Base-by-base conservation (phyloP, 2,329 filamentous ascomycete species). In the Fusarium torulosum region DNA sequence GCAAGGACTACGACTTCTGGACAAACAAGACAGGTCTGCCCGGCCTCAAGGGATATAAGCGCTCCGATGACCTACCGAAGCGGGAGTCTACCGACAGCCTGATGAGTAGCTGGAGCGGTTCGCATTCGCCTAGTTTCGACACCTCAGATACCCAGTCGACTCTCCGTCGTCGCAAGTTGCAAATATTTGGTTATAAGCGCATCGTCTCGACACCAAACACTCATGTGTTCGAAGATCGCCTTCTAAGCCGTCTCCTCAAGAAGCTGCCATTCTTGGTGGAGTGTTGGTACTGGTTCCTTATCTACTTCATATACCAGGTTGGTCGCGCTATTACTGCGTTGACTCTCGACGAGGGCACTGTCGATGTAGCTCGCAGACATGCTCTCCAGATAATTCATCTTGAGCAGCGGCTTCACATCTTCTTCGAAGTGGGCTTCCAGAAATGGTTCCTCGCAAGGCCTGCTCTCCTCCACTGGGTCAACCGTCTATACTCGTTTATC, bases 301-400 rank as follows among this genome's bases (percentile, higher is more conserved):
- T 93, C 50, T 93, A 93, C 79, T 93, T 90, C 90, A 88, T 91
- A 29, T 93, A 93, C 75, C 91, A 93, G 77, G 79, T 93, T 14
- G 90, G 89, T 23, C 88, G 91, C 55, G 91, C 90, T 21, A 88
- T 92, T 74, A 90, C 88, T 15, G 90, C 90, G 4, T 78, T 93
- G 4, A 91, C 88, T 1, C 84, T 93, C 44, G 83, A 90, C 61
- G 86, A 90, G 74, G 86, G 84, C 25, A 92, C 90, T 2, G 88
- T 92, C 63, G 81, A 91, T 68, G 85, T 90, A 19, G 90, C 90
- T 4, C 86, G 90, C 49, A 82, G 84, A 55, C 90, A 93, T 77
- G 90, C 90, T 6, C 82, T 93, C 2, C 85, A 90, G 75, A 72
- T 93, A 40, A 87, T 93, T 67, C 83, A 86, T 29, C 75, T 90